Evolutionary conservation across 805 yeast genomes (phyloP).

Genomic region (Blastobotrys americana): DNA sequence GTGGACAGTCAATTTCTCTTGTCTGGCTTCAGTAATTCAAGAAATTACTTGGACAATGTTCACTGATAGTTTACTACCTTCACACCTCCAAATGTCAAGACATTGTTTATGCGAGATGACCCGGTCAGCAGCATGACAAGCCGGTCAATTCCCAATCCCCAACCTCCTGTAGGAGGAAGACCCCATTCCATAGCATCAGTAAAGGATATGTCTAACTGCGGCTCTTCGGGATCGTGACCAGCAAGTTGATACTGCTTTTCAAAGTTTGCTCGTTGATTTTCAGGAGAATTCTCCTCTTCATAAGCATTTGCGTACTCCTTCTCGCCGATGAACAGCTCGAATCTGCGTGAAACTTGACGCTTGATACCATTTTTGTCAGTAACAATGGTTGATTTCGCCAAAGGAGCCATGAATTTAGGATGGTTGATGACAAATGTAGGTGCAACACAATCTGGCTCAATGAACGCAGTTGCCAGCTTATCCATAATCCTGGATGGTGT

Average conservation of each 20-base stretch:
- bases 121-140: slow-evolving; percentile 71
- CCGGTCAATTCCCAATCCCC: slow-evolving; percentile 94
- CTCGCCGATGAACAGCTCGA: slow-evolving; percentile 76
- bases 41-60: too few species aligned
- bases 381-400: slow-evolving; percentile 57
- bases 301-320: slow-evolving; percentile 86
- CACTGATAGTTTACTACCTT: slow-evolving; percentile 20
- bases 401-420: slow-evolving; percentile 79
- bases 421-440: slow-evolving; percentile 79
- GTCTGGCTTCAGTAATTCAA: too few species aligned
- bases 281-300: slow-evolving; percentile 92
- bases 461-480: slow-evolving; percentile 46
- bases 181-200: slow-evolving; percentile 82
- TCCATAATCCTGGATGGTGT: slow-evolving; percentile 57
- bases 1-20: too few species aligned
- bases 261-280: slow-evolving; percentile 59
- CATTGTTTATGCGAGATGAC: slow-evolving; percentile 46
- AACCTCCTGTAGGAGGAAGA: slow-evolving; percentile 96
- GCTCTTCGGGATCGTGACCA: slow-evolving; percentile 51
- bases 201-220: slow-evolving; percentile 65
- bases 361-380: slow-evolving; percentile 21
- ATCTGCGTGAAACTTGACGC: slow-evolving; percentile 51
- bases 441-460: slow-evolving; percentile 56
- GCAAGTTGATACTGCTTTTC: slow-evolving; percentile 36
- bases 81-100: slow-evolving; percentile 22